A percentile compares a stretch with the other conserved stretches of the same genome.
Evolutionary conservation across 352 stramenopile genomes (phyloP).

Genomic region (Phytophthora sojae): DNA sequence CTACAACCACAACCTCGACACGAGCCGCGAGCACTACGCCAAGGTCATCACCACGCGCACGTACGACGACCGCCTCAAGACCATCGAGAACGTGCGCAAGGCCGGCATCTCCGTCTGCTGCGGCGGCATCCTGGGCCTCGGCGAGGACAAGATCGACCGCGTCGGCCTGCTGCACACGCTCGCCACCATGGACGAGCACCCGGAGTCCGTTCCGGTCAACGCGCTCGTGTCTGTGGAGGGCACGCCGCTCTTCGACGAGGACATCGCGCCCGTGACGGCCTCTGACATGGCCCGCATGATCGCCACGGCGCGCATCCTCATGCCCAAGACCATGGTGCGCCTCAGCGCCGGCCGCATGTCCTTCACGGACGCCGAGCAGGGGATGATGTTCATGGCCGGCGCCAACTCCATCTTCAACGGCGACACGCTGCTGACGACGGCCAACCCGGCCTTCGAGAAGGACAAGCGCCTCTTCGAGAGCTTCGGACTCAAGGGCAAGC

Average conservation of each 20-base stretch:
- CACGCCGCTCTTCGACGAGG: constrained; percentile 93
- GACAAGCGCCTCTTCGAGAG: constrained; percentile 95
- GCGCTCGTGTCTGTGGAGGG: constrained; percentile 95
- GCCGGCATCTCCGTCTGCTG: constrained; percentile 98
- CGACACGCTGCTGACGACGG: constrained; percentile 97
- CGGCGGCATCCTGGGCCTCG: constrained; percentile 97
- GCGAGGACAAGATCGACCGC: constrained; percentile 95
- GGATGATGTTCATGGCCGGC: constrained; percentile 97
- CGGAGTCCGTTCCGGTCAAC: constrained; percentile 97
- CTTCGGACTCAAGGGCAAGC: constrained; percentile 96
- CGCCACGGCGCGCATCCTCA: constrained; percentile 96
- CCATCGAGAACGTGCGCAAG: constrained; percentile 97
- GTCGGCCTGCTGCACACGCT: constrained; percentile 96
- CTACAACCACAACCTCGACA: constrained; percentile 99
- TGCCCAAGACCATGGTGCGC: constrained; percentile 98
- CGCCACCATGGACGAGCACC: constrained; percentile 95
- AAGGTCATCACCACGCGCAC: constrained; percentile 97
- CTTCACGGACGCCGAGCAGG: constrained; percentile 97
- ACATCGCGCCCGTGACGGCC: constrained; percentile 90
- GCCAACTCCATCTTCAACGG: constrained; percentile 99
- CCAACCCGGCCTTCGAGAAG: constrained; percentile 97
- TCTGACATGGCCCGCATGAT: constrained; percentile 99
- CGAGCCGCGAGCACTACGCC: constrained; percentile 97
- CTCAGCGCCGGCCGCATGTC: constrained; percentile 96
- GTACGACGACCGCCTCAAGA: constrained; percentile 97